Conservation (phyloP, 2,329 filamentous ascomycete genomes). For the Alternaria sp. region DNA sequence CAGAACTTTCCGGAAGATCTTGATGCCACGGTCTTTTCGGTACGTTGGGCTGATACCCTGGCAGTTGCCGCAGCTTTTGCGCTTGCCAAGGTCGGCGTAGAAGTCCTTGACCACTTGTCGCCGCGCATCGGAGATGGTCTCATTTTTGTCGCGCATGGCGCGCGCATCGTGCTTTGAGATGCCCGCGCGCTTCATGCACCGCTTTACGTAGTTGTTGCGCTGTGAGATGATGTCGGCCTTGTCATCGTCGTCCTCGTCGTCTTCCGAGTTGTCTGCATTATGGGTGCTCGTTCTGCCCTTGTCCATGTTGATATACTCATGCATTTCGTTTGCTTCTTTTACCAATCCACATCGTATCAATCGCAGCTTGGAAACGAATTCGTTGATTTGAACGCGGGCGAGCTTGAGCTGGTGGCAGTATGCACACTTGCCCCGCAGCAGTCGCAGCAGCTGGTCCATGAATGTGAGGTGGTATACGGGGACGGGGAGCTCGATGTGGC, state of each 20-base stretch:
- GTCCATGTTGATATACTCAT: conserved; percentile 57
- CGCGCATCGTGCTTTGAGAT: conserved; percentile 55
- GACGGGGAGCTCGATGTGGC: conserved; percentile 92
- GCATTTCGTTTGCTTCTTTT: conserved; percentile 66
- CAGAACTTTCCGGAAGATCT: conserved; percentile 88
- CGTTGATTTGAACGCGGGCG: conserved; percentile 76
- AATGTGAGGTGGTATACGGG: conserved; percentile 97
- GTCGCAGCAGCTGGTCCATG: conserved; percentile 86
- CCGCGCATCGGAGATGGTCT: conserved; percentile 80
- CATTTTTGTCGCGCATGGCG: conserved; percentile 73
- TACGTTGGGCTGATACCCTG: conserved; percentile 69
- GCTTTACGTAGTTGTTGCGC: conserved; percentile 74
- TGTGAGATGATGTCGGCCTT: conserved; percentile 65
- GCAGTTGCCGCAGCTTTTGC: conserved; percentile 74
- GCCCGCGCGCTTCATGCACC: conserved; percentile 70
- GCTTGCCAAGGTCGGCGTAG: conserved; percentile 73
- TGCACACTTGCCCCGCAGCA: conserved; percentile 85
- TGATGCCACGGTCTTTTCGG: conserved; percentile 88
- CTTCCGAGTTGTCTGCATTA: conserved; percentile 64
- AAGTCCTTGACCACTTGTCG: conserved; percentile 82
- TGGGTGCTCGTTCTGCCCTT: conserved; percentile 45
- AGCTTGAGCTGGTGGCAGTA: conserved; percentile 91
- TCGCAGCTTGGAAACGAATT: conserved; percentile 82
- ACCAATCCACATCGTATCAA: conserved; percentile 86
- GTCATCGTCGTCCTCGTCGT: conserved; percentile 72